Percentiles rank a stretch among this genome's conserved stretches.
Conservation (phyloP, 768 basidiomycete genomes). For the Neoboletus subvelutipes region DNA sequence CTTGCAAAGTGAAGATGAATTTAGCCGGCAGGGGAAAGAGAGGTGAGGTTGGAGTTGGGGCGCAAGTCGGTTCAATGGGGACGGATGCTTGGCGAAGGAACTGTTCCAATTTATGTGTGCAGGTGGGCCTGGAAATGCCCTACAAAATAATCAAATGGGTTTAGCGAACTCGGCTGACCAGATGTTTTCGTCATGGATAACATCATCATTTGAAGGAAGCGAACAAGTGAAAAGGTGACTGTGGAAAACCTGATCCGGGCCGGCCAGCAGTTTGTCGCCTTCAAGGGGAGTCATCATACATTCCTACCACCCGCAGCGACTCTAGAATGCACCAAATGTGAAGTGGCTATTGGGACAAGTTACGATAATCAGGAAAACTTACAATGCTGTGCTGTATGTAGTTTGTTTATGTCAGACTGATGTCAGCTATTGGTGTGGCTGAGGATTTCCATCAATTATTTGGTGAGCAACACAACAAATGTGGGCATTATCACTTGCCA, state of each 20-base stretch:
- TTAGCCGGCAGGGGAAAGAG: background rate
- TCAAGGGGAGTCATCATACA: too few relatives aligned
- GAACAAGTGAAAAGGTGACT: background rate
- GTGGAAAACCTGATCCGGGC: background rate
- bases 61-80: background rate
- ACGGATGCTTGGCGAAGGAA: background rate
- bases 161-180: slow-evolving; percentile 9
- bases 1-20: too few relatives aligned
- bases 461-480: too few relatives aligned
- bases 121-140: background rate
- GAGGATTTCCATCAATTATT: too few relatives aligned
- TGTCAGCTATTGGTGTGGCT: too few relatives aligned
- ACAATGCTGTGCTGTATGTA: too few relatives aligned
- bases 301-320: background rate
- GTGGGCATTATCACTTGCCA: too few relatives aligned
- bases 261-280: background rate
- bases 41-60: background rate
- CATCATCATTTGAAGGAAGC: slow-evolving; percentile 2
- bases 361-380: too few relatives aligned
- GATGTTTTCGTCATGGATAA: slow-evolving; percentile 11
- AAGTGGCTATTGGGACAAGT: background rate
- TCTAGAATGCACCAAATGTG: background rate
- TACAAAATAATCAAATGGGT: slow-evolving; percentile 5
- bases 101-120: background rate
- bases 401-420: too few relatives aligned